These are phyloP conservation scores for Neurospora sp. DNA, from an alignment of 495 filamentous ascomycete genomes.

Conservation along the genomic window DNA sequence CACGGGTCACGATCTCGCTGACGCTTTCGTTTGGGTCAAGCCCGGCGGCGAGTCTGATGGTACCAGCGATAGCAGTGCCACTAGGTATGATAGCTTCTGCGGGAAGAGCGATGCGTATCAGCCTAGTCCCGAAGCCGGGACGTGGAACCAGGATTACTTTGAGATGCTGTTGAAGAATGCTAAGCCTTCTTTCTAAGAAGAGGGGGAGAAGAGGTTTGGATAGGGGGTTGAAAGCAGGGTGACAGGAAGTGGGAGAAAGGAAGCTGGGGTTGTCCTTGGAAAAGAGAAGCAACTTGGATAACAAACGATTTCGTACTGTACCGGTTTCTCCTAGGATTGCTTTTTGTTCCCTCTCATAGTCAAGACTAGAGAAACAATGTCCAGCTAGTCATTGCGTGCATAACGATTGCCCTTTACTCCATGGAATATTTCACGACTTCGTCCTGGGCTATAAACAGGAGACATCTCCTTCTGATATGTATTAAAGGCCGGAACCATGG, in stretches of 20 bases:
- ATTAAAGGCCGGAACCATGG: neutral
- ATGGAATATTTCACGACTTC: neutral
- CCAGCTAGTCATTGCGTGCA: neutral
- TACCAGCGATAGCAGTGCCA: conserved; percentile 50
- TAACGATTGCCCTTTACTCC: neutral
- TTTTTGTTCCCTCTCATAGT: neutral
- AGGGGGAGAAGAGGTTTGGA: neutral
- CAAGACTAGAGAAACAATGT: neutral
- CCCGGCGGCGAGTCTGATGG: conserved; percentile 77
- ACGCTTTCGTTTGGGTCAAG: conserved; percentile 81
- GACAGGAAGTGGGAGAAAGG: neutral
- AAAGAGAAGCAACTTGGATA: neutral
- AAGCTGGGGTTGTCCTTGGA: neutral
- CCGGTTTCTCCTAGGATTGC: neutral
- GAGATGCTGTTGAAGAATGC: conserved; percentile 59
- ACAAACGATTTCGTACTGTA: neutral
- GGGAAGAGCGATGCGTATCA: conserved; percentile 48
- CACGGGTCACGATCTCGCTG: conserved; percentile 51
- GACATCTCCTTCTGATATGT: neutral
- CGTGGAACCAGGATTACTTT: conserved; percentile 75
- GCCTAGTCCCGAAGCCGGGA: conserved; percentile 70
- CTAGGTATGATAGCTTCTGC: conserved; percentile 64
- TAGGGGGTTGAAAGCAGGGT: neutral
- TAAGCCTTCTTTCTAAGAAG: conserved; percentile 41
- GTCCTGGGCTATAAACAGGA: neutral